Percentiles rank a stretch among this genome's conserved stretches.
These are phyloP conservation scores for Cucurbitaria berberidis DNA, from an alignment of 2,329 filamentous ascomycete species.

Conservation along the genomic window DNA sequence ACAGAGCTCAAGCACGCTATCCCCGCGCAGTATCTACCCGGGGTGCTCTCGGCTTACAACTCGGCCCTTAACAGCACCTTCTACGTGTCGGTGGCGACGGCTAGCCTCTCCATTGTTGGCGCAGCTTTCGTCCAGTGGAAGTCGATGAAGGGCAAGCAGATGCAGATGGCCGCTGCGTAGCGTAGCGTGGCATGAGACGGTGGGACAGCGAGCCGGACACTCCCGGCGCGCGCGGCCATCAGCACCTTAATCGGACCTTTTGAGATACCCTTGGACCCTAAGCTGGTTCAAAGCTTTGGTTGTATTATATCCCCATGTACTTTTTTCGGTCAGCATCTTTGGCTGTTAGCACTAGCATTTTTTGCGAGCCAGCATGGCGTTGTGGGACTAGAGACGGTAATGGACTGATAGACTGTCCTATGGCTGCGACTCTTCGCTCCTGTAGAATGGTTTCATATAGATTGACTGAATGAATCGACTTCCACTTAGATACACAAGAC, in stretches of 20 bases:
- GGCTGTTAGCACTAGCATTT: slow-evolving; percentile 6
- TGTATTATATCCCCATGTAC: slow-evolving; percentile 5
- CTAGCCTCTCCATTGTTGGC: slow-evolving; percentile 61
- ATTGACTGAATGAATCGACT: background rate
- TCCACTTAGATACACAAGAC: no score
- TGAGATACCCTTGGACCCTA: slow-evolving; percentile 16
- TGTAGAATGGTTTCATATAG: background rate
- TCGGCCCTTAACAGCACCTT: slow-evolving; percentile 64
- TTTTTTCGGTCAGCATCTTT: slow-evolving; percentile 3
- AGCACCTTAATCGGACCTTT: slow-evolving; percentile 6
- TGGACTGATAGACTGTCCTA: background rate
- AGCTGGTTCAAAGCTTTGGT: no score
- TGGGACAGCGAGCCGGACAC: background rate
- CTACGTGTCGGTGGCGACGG: slow-evolving; percentile 64
- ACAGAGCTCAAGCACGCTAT: slow-evolving; percentile 66
- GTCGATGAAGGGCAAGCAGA: slow-evolving; percentile 66
- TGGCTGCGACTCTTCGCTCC: slow-evolving; percentile 13
- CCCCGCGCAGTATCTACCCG: slow-evolving; percentile 55
- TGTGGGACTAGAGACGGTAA: slow-evolving; percentile 7
- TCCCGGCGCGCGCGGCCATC: background rate
- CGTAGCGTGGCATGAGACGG: background rate
- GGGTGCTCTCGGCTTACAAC: slow-evolving; percentile 70
- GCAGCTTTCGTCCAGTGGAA: slow-evolving; percentile 67
- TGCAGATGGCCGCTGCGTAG: slow-evolving; percentile 47
- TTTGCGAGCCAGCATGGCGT: slow-evolving; percentile 7